A percentile compares a stretch with the other conserved stretches of the same genome.
These are phyloP conservation scores for Bodo saltans DNA, from an alignment of 78 protist species.

Conservation along the genomic window DNA sequence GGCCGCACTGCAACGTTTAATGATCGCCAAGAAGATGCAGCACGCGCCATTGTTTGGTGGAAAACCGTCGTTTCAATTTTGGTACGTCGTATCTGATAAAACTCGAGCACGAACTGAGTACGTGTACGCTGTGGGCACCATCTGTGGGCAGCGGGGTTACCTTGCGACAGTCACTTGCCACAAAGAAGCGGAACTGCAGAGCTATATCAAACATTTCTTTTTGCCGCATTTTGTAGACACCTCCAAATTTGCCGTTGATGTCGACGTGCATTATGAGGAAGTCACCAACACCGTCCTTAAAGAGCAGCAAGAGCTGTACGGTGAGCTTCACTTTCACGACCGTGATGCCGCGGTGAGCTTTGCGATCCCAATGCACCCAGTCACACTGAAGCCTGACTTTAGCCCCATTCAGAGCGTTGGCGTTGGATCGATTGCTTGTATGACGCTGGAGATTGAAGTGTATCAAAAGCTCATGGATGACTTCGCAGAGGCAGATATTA, in stretches of 20 bases:
- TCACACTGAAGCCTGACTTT: neutral
- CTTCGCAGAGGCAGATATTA: neutral
- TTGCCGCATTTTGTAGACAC: neutral
- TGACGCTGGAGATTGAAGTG: neutral
- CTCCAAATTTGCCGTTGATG: neutral
- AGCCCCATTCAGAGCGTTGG: neutral
- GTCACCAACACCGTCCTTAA: neutral
- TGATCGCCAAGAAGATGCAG: neutral
- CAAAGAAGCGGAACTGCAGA: neutral
- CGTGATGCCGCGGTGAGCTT: neutral
- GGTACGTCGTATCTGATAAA: neutral
- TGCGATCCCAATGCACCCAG: neutral
- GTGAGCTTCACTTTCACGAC: neutral
- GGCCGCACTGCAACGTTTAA: neutral
- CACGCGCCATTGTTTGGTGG: neutral
- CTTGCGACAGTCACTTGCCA: neutral
- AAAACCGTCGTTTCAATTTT: neutral
- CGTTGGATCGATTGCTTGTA: neutral
- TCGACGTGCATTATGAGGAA: neutral
- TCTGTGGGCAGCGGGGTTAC: neutral
- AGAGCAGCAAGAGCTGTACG: neutral
- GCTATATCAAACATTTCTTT: neutral
- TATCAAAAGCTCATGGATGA: neutral
- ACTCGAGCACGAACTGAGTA: neutral
- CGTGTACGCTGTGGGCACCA: neutral